Percentiles rank a stretch among this genome's conserved stretches.
Evolutionary conservation across 441 rosid genomes (phyloP).

Genomic region (Melastoma candidum): DNA sequence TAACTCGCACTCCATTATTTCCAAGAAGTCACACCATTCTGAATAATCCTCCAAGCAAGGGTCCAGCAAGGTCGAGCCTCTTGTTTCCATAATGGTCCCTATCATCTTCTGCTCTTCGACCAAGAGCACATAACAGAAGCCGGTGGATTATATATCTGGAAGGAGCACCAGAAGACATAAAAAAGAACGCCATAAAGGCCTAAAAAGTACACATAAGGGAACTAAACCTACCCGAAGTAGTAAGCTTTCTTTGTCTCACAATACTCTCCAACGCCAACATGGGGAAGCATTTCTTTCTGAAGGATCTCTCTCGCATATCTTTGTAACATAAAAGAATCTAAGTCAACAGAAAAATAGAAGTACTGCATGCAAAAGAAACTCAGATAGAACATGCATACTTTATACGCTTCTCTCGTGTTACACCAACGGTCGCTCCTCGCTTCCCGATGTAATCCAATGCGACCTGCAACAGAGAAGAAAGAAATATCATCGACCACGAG

Average conservation of each 20-base stretch:
- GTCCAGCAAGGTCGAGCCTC: slow-evolving; percentile 99
- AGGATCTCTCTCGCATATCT: slow-evolving; percentile 98
- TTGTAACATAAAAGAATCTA: slow-evolving; percentile 24
- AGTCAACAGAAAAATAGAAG: slow-evolving; percentile 18
- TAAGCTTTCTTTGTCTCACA: slow-evolving; percentile 97
- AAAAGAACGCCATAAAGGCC: slow-evolving; percentile 1
- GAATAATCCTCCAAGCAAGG: slow-evolving; percentile 92
- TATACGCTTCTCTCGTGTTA: slow-evolving; percentile 81
- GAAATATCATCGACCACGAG: neutral
- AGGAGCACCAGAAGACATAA: slow-evolving; percentile 8
- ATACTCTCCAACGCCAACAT: slow-evolving; percentile 80
- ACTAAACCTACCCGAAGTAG: slow-evolving; percentile 70
- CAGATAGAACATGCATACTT: slow-evolving; percentile 55
- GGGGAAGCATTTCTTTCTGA: slow-evolving; percentile 99
- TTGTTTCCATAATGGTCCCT: slow-evolving; percentile 98
- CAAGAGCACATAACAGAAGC: slow-evolving; percentile 86
- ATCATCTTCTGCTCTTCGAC: slow-evolving; percentile 95
- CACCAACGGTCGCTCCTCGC: slow-evolving; percentile 93
- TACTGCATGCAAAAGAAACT: slow-evolving; percentile 16
- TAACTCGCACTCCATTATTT: neutral
- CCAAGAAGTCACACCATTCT: slow-evolving; percentile 57
- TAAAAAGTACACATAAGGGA: neutral
- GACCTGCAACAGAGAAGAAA: slow-evolving; percentile 42
- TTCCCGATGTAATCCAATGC: slow-evolving; percentile 95
- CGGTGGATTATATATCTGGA: slow-evolving; percentile 89